phyloP scores from a whole-genome alignment of 352 stramenopile species.

The Elongisporangium anandrum region DNA sequence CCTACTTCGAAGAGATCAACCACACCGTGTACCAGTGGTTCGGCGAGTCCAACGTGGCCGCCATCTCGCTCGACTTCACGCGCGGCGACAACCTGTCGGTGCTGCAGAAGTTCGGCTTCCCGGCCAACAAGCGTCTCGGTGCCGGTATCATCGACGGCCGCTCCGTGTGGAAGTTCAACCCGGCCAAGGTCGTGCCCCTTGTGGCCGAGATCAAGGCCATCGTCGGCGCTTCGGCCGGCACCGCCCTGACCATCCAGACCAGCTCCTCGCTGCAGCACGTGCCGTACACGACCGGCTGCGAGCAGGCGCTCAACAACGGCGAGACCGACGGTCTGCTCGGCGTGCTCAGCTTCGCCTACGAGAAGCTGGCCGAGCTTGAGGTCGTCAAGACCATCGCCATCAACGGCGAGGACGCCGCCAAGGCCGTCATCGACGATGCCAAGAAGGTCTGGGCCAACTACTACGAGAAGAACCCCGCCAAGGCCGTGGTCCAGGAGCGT shows the following conservation, averaged over 20 bases:
- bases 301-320: slow-evolving; percentile 62
- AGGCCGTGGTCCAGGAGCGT: slow-evolving; percentile 52
- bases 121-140: slow-evolving; percentile 78
- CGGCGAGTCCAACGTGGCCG: slow-evolving; percentile 53
- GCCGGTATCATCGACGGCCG: slow-evolving; percentile 88
- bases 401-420: slow-evolving; percentile 47
- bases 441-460: slow-evolving; percentile 66
- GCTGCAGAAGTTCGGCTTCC: slow-evolving; percentile 85
- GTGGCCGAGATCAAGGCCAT: slow-evolving; percentile 63
- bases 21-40: slow-evolving; percentile 89
- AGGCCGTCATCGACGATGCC: slow-evolving; percentile 42
- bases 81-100: slow-evolving; percentile 82
- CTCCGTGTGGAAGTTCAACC: slow-evolving; percentile 90
- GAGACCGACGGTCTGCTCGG: slow-evolving; percentile 70
- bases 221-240: slow-evolving; percentile 32
- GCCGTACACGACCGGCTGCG: slow-evolving; percentile 81
- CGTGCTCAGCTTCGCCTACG: slow-evolving; percentile 86
- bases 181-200: slow-evolving; percentile 41
- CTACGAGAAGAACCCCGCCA: slow-evolving; percentile 84
- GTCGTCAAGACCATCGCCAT: slow-evolving; percentile 73
- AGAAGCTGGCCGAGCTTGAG: slow-evolving; percentile 88
- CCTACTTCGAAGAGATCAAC: slow-evolving; percentile 90
- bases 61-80: slow-evolving; percentile 91
- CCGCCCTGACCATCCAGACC: slow-evolving; percentile 77
- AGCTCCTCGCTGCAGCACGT: slow-evolving; percentile 89